These are phyloP conservation scores for Boletus tylopilopsis DNA, from an alignment of 768 basidiomycete species.

Conservation along the genomic window DNA sequence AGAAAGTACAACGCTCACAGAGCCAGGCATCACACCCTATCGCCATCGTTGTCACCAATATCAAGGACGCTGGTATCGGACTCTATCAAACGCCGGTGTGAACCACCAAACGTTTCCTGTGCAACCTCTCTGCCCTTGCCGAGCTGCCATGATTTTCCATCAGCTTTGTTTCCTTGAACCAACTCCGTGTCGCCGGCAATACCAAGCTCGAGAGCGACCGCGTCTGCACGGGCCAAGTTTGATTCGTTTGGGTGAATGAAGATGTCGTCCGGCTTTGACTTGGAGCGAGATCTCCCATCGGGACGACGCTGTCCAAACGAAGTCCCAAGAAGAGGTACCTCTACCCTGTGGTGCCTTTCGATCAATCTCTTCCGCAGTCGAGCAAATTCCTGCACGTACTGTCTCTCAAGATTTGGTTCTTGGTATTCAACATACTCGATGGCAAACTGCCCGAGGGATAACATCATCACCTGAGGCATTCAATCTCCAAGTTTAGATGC, in stretches of 20 bases:
- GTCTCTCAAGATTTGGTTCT: constrained; percentile 14
- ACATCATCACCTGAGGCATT: constrained; percentile 45
- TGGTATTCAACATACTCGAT: constrained; percentile 36
- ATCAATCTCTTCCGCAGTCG: neutral
- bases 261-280: constrained; percentile 54
- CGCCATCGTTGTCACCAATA: constrained; percentile 14
- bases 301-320: constrained; percentile 4
- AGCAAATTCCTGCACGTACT: constrained; percentile 15
- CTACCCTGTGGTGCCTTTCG: constrained; percentile 10
- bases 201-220: constrained; percentile 53
- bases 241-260: constrained; percentile 63
- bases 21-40: neutral
- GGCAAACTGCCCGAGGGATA: constrained; percentile 56
- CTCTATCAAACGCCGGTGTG: constrained; percentile 4
- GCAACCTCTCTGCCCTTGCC: constrained; percentile 52
- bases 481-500: neutral
- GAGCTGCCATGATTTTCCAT: constrained; percentile 45
- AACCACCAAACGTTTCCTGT: constrained; percentile 38
- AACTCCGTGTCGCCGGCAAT: constrained; percentile 46
- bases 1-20: neutral
- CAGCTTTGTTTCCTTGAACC: constrained; percentile 37
- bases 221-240: constrained; percentile 65
- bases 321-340: constrained; percentile 23
- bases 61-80: constrained; percentile 9
- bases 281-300: constrained; percentile 38